Conservation (phyloP, 768 basidiomycete genomes). For the Mycena polygramma region DNA sequence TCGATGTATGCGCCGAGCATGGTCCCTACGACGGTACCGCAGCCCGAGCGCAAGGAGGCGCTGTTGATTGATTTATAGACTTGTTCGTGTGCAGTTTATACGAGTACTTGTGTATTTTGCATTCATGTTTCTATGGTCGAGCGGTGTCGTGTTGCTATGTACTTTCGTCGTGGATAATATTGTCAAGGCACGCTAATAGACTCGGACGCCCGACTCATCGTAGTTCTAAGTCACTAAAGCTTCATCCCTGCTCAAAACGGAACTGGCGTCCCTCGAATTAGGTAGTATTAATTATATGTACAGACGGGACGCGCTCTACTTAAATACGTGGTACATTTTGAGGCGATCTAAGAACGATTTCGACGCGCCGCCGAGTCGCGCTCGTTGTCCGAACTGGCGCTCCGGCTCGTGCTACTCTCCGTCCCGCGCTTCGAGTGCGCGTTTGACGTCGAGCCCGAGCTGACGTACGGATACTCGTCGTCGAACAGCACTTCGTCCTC, state of each 20-base stretch:
- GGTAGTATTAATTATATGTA: not conserved
- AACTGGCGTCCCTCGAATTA: not conserved
- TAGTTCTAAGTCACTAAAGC: no score
- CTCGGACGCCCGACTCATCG: no score
- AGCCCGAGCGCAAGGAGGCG: constrained; percentile 77
- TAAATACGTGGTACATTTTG: constrained; percentile 8
- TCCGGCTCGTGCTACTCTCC: constrained; percentile 34
- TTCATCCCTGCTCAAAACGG: no score
- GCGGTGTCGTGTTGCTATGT: not conserved
- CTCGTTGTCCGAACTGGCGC: constrained; percentile 30
- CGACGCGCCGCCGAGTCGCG: constrained; percentile 11
- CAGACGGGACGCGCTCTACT: not conserved
- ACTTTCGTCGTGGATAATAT: no score
- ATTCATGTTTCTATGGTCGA: not conserved
- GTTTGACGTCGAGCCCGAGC: constrained; percentile 36
- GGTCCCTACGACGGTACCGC: constrained; percentile 60
- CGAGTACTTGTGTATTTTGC: not conserved
- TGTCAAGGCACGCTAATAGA: no score
- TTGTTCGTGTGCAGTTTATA: not conserved
- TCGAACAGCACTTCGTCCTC: constrained; percentile 36
- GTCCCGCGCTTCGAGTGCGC: constrained; percentile 36
- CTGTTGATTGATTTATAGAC: constrained; percentile 65
- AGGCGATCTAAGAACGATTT: not conserved
- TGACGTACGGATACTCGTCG: constrained; percentile 36
- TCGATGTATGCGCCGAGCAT: constrained; percentile 56